A percentile compares a stretch with the other conserved stretches of the same genome.
Conservation (phyloP, 2,329 filamentous ascomycete species). For the Colletotrichum spaethianum region DNA sequence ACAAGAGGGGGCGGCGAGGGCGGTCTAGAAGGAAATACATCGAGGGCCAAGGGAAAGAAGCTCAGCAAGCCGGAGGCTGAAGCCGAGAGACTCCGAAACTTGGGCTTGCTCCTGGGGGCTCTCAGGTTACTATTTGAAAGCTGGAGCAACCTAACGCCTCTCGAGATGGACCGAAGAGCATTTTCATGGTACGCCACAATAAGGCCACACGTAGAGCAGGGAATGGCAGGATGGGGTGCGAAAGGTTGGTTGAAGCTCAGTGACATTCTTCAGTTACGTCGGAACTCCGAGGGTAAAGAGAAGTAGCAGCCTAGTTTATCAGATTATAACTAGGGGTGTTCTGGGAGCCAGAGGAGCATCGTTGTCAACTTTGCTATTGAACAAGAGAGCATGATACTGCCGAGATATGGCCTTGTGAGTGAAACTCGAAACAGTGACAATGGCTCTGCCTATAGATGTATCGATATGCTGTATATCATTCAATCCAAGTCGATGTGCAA, state of each 20-base stretch:
- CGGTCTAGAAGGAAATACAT: constrained; percentile 34
- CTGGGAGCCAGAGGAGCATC: neutral
- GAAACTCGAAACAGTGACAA: neutral
- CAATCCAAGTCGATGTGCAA: neutral
- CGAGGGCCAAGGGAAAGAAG: constrained; percentile 18
- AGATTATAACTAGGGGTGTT: neutral
- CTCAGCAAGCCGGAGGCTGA: constrained; percentile 51
- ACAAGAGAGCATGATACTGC: neutral
- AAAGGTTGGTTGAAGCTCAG: constrained; percentile 79
- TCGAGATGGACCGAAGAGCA: constrained; percentile 81
- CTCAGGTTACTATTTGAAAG: constrained; percentile 81
- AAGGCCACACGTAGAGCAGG: constrained; percentile 81
- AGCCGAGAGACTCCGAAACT: constrained; percentile 77
- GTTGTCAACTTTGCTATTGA: neutral
- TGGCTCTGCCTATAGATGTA: neutral
- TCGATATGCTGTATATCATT: neutral
- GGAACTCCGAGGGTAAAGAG: constrained; percentile 45
- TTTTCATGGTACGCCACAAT: constrained; percentile 88
- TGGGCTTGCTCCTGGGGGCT: constrained; percentile 78
- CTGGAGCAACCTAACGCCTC: constrained; percentile 76
- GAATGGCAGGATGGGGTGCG: constrained; percentile 85
- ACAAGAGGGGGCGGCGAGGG: neutral
- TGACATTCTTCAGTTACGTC: constrained; percentile 75
- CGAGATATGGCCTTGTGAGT: neutral
- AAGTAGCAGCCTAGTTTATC: neutral